phyloP scores from a whole-genome alignment of 768 basidiomycete species.

The Porpolomopsis calyptriformis region DNA sequence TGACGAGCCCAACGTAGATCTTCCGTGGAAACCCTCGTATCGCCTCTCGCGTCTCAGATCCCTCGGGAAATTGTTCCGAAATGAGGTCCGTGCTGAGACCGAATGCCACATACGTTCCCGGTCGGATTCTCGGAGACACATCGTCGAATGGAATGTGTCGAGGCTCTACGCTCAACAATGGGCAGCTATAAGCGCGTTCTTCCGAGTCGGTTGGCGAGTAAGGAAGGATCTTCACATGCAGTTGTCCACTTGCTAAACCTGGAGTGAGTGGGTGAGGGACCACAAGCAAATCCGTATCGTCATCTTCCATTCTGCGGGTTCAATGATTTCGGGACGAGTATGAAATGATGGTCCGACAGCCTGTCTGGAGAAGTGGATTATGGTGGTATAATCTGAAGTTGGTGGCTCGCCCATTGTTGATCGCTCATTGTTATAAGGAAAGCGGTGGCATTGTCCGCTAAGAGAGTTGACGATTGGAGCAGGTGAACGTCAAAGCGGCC shows the following conservation, averaged over 20 bases:
- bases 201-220: background rate
- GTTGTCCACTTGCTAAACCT: background rate
- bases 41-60: background rate
- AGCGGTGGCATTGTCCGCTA: too few species aligned
- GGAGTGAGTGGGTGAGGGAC: background rate
- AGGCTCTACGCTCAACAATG: background rate
- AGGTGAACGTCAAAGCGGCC: too few species aligned
- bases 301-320: too few species aligned
- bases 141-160: background rate
- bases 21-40: background rate
- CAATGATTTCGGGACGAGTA: background rate
- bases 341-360: background rate
- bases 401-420: too few species aligned
- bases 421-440: too few species aligned
- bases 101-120: conserved; percentile 3
- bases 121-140: background rate
- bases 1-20: conserved; percentile 1
- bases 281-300: too few species aligned
- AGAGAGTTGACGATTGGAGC: too few species aligned
- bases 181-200: background rate
- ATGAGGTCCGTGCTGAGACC: background rate
- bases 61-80: background rate
- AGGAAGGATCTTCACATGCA: background rate
- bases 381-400: too few species aligned
- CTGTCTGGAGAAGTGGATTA: too few species aligned